Evolutionary conservation across 176 grass and related monocot species (phyloP).

Genomic region (Oryza longistaminata): DNA sequence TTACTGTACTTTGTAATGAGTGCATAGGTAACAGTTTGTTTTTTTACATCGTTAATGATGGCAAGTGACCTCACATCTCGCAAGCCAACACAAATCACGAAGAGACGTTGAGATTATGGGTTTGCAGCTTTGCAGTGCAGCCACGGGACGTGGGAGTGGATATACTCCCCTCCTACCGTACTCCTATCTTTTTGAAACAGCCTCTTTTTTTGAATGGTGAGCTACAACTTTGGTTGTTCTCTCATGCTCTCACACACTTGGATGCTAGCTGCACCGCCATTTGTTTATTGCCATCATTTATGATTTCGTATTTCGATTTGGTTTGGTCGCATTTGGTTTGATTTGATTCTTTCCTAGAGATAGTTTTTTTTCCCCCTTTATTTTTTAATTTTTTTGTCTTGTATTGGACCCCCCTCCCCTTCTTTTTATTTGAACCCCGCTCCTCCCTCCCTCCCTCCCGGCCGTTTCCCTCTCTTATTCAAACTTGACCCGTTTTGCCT

Average conservation of each 20-base stretch:
- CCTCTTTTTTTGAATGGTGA: background rate
- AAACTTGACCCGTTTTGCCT: slow-evolving; percentile 15
- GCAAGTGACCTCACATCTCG: background rate
- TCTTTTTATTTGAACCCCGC: slow-evolving; percentile 48
- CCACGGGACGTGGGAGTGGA: background rate
- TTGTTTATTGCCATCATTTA: background rate
- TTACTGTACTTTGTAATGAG: background rate
- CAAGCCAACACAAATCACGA: background rate
- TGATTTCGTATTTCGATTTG: background rate
- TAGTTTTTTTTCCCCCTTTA: background rate
- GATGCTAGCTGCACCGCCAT: background rate
- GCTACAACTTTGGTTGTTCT: background rate
- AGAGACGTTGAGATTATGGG: background rate
- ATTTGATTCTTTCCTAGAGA: background rate
- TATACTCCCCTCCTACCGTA: background rate
- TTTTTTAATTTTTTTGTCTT: slow-evolving; percentile 8
- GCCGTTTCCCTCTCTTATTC: slow-evolving; percentile 66
- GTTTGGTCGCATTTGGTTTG: background rate
- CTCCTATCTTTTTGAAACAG: background rate
- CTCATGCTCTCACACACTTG: background rate
- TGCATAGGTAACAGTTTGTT: background rate
- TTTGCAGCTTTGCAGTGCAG: background rate
- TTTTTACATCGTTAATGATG: background rate
- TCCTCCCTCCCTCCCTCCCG: background rate
- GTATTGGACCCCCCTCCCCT: background rate